A percentile compares a stretch with the other conserved stretches of the same genome.
These are phyloP conservation scores for Fusarium buxicola DNA, from an alignment of 2,329 filamentous ascomycete genomes.

Conservation along the genomic window DNA sequence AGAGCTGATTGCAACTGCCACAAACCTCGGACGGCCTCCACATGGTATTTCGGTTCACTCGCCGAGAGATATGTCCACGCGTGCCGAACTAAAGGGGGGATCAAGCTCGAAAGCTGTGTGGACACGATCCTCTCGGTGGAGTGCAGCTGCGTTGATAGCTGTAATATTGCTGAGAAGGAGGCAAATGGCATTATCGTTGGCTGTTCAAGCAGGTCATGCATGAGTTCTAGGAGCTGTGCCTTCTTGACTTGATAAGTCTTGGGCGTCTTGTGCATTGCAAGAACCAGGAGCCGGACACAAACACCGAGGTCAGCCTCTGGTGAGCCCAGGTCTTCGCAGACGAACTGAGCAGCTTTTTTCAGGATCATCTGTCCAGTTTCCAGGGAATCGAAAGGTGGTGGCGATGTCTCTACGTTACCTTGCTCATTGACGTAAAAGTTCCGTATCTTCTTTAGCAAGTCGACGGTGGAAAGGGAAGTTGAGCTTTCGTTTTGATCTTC, in stretches of 20 bases:
- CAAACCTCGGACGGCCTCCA: constrained; percentile 87
- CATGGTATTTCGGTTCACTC: constrained; percentile 90
- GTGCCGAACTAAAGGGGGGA: constrained; percentile 75
- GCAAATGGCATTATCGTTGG: constrained; percentile 59
- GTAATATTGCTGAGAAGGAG: constrained; percentile 68
- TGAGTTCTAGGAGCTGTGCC: constrained; percentile 61
- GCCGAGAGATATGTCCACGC: constrained; percentile 86
- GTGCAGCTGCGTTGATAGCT: constrained; percentile 68
- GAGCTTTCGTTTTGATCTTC: constrained; percentile 11
- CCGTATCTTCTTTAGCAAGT: constrained; percentile 70
- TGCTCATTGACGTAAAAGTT: constrained; percentile 78
- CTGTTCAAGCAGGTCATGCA: constrained; percentile 60
- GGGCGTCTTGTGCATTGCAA: constrained; percentile 66
- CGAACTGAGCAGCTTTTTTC: constrained; percentile 66
- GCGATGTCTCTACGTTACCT: constrained; percentile 72
- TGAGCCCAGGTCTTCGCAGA: constrained; percentile 59
- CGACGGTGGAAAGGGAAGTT: constrained; percentile 49
- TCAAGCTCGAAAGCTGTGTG: constrained; percentile 69
- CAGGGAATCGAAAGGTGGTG: constrained; percentile 68
- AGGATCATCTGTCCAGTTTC: constrained; percentile 72
- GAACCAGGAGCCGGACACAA: constrained; percentile 69
- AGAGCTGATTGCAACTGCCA: constrained; percentile 86
- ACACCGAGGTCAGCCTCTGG: constrained; percentile 63
- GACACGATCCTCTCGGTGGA: constrained; percentile 62
- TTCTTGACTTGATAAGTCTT: constrained; percentile 57